Evolutionary conservation across 2,329 filamentous ascomycete species (phyloP), one percentile per base, ranked within the genome.

Genomic region (Beauveria varroae): DNA sequence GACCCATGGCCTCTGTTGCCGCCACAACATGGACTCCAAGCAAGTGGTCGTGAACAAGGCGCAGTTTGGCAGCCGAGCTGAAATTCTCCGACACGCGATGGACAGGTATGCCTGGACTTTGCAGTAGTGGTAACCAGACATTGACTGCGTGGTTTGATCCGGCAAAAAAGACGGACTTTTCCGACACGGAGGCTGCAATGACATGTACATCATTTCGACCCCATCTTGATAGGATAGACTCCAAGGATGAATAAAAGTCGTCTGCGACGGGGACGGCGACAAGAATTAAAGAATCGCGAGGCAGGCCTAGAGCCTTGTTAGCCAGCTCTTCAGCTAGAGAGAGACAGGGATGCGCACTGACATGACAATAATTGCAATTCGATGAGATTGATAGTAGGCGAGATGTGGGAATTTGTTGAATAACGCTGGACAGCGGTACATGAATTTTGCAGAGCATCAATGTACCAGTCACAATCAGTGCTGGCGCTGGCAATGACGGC

Each of bases 11-110:
- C 64, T 84, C 81, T 34, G 76, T 77, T 1, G 78, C 76, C 7
- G 78, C 77, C 0, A 78, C 74, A 56, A 82, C 79, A 62, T 84
- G 80, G 34, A 82, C 78, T 1, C 77, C 80, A 0, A 78, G 76
- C 40, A 83, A 69, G 3, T 82, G 77, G 67, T 82, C 79, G 67
- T 81, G 79, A 24, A 81, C 74, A 72, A 82, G 80, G 65, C 82
- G 82, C 66, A 82, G 77, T 61, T 82, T 56, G 24, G n/a, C n/a
- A 22, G 59, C 59, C 18, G 44, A 22, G 28, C 34, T 16, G 40
- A 51, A 51, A 4, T 24, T 24, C 1, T 28, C 24, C 5, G 59
- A n/a, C 7, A 61, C 44, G 51, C 34, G 34, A 43, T 56, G 30
- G 5, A 55, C 30, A 14, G 43, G 41, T 30, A 56, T 20, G 6